Conservation (phyloP, 1,139 yeast species). For the Hansenula lynferdii region DNA sequence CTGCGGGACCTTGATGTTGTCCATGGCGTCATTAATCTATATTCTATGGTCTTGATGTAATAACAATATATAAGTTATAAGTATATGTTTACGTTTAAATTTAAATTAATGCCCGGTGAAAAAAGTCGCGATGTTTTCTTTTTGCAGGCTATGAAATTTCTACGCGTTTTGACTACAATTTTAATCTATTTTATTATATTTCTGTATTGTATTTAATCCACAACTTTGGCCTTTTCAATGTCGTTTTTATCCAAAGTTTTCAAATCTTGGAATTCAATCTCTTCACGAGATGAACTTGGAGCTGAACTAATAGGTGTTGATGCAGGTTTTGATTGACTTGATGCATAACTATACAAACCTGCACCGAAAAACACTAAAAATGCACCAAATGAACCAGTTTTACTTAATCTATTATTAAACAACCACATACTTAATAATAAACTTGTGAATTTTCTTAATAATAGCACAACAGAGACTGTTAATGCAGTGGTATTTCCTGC, state of each 20-base stretch:
- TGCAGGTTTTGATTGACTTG: constrained; percentile 5
- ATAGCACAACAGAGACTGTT: constrained; percentile 54
- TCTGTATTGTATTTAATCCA: neutral
- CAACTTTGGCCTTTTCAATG: neutral
- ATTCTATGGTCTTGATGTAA: no score
- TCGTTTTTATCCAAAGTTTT: neutral
- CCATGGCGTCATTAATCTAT: neutral
- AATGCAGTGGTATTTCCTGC: constrained; percentile 55
- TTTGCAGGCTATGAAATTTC: no score
- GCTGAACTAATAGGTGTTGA: neutral
- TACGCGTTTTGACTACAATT: no score
- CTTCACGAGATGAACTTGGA: constrained; percentile 16
- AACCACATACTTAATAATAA: constrained; percentile 47
- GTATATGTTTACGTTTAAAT: no score
- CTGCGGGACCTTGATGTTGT: constrained; percentile 40
- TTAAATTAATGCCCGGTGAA: no score
- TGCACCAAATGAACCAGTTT: constrained; percentile 41
- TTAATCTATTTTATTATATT: neutral
- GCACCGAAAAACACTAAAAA: constrained; percentile 51
- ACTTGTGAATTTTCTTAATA: constrained; percentile 58
- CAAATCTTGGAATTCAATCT: constrained; percentile 2
- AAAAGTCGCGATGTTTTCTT: no score
- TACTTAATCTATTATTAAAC: constrained; percentile 40
- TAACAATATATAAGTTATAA: no score
- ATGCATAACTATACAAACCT: constrained; percentile 33